Evolutionary conservation across 2,329 filamentous ascomycete genomes (phyloP).

Genomic region (Fusarium piperis): DNA sequence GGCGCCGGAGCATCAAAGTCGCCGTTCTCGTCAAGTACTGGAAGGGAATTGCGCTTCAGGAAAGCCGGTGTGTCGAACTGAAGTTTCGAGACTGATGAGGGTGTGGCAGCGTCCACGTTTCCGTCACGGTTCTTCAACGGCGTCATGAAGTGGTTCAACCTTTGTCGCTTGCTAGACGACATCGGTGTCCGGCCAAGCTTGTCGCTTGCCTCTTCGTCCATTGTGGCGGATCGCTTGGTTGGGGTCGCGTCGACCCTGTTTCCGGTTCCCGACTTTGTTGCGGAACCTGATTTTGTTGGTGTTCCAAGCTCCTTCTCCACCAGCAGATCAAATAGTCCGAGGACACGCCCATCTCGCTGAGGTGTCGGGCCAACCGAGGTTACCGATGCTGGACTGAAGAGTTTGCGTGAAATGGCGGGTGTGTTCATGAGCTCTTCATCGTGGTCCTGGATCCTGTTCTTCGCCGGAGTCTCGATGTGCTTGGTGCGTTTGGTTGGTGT

Average conservation of each 20-base stretch:
- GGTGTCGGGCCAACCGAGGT: slow-evolving; percentile 80
- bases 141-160: slow-evolving; percentile 72
- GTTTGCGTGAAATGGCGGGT: slow-evolving; percentile 64
- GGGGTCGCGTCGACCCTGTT: slow-evolving; percentile 54
- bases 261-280: slow-evolving; percentile 32
- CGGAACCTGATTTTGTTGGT: slow-evolving; percentile 55
- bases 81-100: slow-evolving; percentile 63
- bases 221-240: slow-evolving; percentile 52
- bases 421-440: slow-evolving; percentile 61
- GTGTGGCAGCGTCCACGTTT: slow-evolving; percentile 54
- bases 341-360: slow-evolving; percentile 78
- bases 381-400: slow-evolving; percentile 68
- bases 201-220: slow-evolving; percentile 42
- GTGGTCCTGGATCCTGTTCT: slow-evolving; percentile 43
- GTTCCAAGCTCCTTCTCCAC: slow-evolving; percentile 60
- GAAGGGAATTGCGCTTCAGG: slow-evolving; percentile 60
- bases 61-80: slow-evolving; percentile 78
- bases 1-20: slow-evolving; percentile 60
- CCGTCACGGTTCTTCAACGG: slow-evolving; percentile 64
- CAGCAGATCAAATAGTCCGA: slow-evolving; percentile 81
- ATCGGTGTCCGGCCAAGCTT: slow-evolving; percentile 60
- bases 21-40: slow-evolving; percentile 66
- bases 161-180: slow-evolving; percentile 67
- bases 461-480: slow-evolving; percentile 59
- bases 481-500: slow-evolving; percentile 64